Conservation (phyloP, 129 eudicot genomes). For the Helianthus annuus region HanXRQr2.0-SUNRISE NC_035437.2:159855710-159856209, state of each 20-base stretch:
- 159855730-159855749: neutral
- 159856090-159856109: neutral
- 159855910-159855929: neutral
- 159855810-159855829: neutral
- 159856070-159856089: neutral
- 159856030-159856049: too few species aligned
- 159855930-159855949: neutral
- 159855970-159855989: neutral
- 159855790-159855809: neutral
- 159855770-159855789: neutral
- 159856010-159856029: too few species aligned
- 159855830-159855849: too few species aligned
- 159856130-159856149: too few species aligned
- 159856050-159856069: neutral
- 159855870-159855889: neutral
- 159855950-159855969: neutral
- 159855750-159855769: neutral
- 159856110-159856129: too few species aligned
- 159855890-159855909: neutral
- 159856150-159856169: neutral
- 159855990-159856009: neutral
- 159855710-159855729: too few species aligned
- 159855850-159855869: too few species aligned
- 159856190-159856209: neutral
- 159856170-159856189: neutral